A percentile compares a stretch with the other conserved stretches of the same genome.
These are phyloP conservation scores for Ceriops tagal DNA, from an alignment of 345 rosid species.

Conservation along the genomic window DNA sequence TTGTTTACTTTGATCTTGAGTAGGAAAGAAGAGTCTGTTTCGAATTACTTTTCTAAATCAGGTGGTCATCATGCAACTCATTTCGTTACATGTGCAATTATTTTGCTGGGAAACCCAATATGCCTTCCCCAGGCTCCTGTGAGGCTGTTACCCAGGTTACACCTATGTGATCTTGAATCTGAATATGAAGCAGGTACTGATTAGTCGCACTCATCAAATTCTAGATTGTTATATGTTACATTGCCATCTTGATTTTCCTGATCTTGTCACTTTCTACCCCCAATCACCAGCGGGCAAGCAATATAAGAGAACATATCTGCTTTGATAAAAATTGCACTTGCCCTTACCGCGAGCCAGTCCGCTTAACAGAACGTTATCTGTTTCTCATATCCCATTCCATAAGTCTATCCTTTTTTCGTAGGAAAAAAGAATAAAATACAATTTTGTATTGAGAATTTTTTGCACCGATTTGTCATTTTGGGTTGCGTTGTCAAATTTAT, in stretches of 20 bases:
- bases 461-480: too few relatives aligned
- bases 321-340: constrained; percentile 60
- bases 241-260: constrained; percentile 59
- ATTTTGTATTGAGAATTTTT: too few relatives aligned
- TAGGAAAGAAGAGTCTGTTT: constrained; percentile 57
- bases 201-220: constrained; percentile 76
- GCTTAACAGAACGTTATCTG: constrained; percentile 41
- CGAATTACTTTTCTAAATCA: constrained; percentile 49
- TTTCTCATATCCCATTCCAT: constrained; percentile 49
- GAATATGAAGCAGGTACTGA: constrained; percentile 75
- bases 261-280: constrained; percentile 66
- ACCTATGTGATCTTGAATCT: constrained; percentile 85
- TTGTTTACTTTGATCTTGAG: constrained; percentile 76
- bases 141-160: constrained; percentile 80
- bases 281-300: constrained; percentile 82
- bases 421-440: too few relatives aligned
- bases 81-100: constrained; percentile 58
- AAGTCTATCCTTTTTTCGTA: too few relatives aligned
- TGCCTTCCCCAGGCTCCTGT: constrained; percentile 82
- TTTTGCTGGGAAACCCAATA: constrained; percentile 67
- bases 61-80: constrained; percentile 54
- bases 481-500: too few relatives aligned
- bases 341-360: constrained; percentile 78
- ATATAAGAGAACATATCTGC: constrained; percentile 77
- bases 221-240: constrained; percentile 86